Evolutionary conservation across 257 asterid species (phyloP).

Genomic region (Przewalskia tangutica): DNA sequence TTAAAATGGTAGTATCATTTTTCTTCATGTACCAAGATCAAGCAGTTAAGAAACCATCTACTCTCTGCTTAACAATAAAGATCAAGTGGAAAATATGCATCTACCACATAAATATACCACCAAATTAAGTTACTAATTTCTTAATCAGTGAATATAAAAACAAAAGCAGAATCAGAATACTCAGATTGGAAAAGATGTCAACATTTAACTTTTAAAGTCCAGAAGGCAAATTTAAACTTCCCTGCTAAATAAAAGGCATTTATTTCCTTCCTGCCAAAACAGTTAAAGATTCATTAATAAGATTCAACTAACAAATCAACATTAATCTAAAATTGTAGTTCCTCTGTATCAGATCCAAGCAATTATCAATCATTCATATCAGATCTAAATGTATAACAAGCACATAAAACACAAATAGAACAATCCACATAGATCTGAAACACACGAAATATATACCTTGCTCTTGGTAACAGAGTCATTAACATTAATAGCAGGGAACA

Average conservation of each 20-base stretch:
- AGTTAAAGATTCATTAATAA: not conserved
- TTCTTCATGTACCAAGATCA: not conserved
- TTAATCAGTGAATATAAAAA: not conserved
- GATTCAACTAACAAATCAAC: not conserved
- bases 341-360: not conserved
- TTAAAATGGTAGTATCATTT: not conserved
- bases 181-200: not conserved
- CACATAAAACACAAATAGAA: not conserved
- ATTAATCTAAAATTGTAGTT: not conserved
- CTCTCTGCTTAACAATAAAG: not conserved
- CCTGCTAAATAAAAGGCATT: not conserved
- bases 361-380: not conserved
- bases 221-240: not conserved
- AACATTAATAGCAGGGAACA: constrained; percentile 79
- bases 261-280: not conserved
- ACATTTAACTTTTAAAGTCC: not conserved
- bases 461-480: constrained; percentile 89
- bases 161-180: not conserved
- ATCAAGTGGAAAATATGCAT: not conserved
- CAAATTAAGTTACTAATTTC: not conserved
- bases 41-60: not conserved
- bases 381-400: not conserved
- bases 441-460: constrained; percentile 44
- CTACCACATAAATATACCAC: not conserved
- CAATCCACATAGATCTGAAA: not conserved